Conservation (phyloP, 768 basidiomycete genomes). For the Mycena vulgaris region DNA sequence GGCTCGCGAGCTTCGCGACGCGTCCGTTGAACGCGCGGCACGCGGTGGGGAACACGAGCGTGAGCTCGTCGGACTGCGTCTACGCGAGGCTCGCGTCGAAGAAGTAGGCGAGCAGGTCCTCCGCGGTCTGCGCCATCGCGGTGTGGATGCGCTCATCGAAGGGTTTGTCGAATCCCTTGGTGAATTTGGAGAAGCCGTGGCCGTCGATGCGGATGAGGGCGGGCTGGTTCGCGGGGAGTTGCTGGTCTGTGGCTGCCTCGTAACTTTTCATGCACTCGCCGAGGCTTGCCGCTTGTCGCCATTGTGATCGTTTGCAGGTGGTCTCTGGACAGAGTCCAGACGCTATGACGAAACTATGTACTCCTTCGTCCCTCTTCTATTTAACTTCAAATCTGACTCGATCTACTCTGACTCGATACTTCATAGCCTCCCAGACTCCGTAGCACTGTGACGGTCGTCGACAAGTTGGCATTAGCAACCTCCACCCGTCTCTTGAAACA, state of each 20-base stretch:
- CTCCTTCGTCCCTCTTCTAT: too few relatives aligned
- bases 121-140: slow-evolving; percentile 28
- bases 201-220: slow-evolving; percentile 33
- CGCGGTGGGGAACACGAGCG: slow-evolving; percentile 28
- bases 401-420: too few relatives aligned
- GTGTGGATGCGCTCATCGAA: slow-evolving; percentile 35
- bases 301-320: neutral
- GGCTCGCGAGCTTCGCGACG: slow-evolving; percentile 28
- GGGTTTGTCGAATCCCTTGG: slow-evolving; percentile 34
- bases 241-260: slow-evolving; percentile 31
- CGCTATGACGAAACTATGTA: too few relatives aligned
- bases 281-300: slow-evolving; percentile 6
- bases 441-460: too few relatives aligned
- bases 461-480: too few relatives aligned
- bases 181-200: slow-evolving; percentile 37
- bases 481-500: too few relatives aligned
- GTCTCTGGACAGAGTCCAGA: too few relatives aligned
- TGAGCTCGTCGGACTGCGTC: slow-evolving; percentile 38
- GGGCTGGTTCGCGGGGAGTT: slow-evolving; percentile 29
- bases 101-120: slow-evolving; percentile 31
- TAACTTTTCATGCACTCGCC: slow-evolving; percentile 35
- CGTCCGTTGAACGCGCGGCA: slow-evolving; percentile 34
- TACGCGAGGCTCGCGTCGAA: slow-evolving; percentile 35
- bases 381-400: too few relatives aligned
- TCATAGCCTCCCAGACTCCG: too few relatives aligned